phyloP scores from a whole-genome alignment of 352 stramenopile species.

The Pythium vanterpoolii region DNA sequence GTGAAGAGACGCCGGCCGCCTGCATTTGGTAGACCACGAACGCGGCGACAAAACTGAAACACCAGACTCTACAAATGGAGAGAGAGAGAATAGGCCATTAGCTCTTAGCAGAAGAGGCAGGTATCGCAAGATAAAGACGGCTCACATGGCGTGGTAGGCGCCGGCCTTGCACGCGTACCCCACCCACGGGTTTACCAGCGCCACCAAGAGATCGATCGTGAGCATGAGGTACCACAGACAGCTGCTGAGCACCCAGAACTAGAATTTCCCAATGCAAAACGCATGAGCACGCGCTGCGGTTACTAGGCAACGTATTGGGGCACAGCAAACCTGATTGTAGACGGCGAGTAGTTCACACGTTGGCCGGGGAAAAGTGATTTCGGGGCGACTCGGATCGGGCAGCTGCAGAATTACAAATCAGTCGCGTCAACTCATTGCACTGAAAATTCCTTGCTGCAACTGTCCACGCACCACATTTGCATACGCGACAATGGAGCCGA shows the following conservation, averaged over 20 bases:
- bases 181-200: slow-evolving; percentile 87
- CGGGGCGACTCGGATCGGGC: not conserved
- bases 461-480: slow-evolving; percentile 32
- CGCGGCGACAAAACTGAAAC: slow-evolving; percentile 52
- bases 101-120: not conserved
- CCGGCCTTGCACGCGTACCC: slow-evolving; percentile 84
- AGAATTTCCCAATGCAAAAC: not conserved
- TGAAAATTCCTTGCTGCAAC: too few species aligned
- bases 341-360: slow-evolving; percentile 51
- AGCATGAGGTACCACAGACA: slow-evolving; percentile 85
- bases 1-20: slow-evolving; percentile 56
- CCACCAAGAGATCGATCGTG: slow-evolving; percentile 76
- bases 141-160: slow-evolving; percentile 80
- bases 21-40: slow-evolving; percentile 59
- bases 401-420: not conserved
- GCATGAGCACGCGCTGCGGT: not conserved
- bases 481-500: slow-evolving; percentile 61
- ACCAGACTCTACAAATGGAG: slow-evolving; percentile 52
- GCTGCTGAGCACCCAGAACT: slow-evolving; percentile 76
- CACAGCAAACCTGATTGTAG: slow-evolving; percentile 54
- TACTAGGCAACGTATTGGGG: not conserved
- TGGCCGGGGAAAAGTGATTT: not conserved
- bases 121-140: not conserved
- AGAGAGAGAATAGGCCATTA: too few species aligned
- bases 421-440: not conserved